Evolutionary conservation across 2,329 filamentous ascomycete genomes (phyloP).

Genomic region (Phaeosphaeria sp.): DNA sequence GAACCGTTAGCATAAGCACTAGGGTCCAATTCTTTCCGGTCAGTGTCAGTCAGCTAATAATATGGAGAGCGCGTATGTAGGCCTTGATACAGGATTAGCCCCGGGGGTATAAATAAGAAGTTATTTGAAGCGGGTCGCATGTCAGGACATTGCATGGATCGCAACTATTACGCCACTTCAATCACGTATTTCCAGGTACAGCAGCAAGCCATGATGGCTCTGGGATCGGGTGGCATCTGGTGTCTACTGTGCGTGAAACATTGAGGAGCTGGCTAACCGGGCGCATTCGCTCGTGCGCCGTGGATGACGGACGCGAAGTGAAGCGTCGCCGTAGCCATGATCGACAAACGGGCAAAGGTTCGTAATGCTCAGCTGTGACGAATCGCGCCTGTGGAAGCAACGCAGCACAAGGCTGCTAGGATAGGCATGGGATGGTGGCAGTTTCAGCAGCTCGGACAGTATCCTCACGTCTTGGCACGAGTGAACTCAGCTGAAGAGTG

Average conservation of each 20-base stretch:
- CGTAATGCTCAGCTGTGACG: slow-evolving; percentile 44
- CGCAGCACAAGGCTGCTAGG: slow-evolving; percentile 39
- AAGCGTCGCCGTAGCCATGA: slow-evolving; percentile 32
- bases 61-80: slow-evolving; percentile 16
- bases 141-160: slow-evolving; percentile 31
- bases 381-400: slow-evolving; percentile 39
- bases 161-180: slow-evolving; percentile 13
- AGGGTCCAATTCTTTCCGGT: slow-evolving; percentile 31
- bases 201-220: slow-evolving; percentile 10
- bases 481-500: slow-evolving; percentile 40
- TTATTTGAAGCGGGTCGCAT: slow-evolving; percentile 21
- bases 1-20: slow-evolving; percentile 46
- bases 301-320: slow-evolving; percentile 23
- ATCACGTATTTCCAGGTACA: slow-evolving; percentile 1
- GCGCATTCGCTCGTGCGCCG: slow-evolving; percentile 7
- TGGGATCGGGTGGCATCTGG: slow-evolving; percentile 14
- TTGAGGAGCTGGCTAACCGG: slow-evolving; percentile 21
- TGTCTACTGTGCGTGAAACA: slow-evolving; percentile 22
- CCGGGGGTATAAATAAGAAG: slow-evolving; percentile 40
- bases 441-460: slow-evolving; percentile 32
- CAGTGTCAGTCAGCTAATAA: slow-evolving; percentile 33
- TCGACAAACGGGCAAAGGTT: slow-evolving; percentile 28
- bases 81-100: slow-evolving; percentile 36
- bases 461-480: slow-evolving; percentile 28
- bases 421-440: slow-evolving; percentile 32